Evolutionary conservation across 805 yeast genomes (phyloP).

Genomic region (Barnettozyma sucrosica): DNA sequence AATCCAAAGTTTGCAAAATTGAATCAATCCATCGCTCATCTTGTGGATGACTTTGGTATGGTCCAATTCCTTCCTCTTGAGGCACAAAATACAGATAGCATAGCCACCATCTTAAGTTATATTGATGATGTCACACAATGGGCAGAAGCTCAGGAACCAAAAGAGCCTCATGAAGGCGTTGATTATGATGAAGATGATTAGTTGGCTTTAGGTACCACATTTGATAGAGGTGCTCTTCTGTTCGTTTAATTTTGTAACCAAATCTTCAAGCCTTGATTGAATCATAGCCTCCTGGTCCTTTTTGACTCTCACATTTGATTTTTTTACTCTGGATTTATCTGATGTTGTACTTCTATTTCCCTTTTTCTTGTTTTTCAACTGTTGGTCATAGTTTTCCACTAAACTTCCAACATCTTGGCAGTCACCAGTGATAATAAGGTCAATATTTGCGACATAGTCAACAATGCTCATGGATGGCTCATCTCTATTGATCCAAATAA

Average conservation of each 20-base stretch:
- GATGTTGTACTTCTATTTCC: background rate
- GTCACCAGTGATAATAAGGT: slow-evolving; percentile 57
- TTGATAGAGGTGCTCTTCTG: slow-evolving; percentile 7
- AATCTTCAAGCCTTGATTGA: slow-evolving; percentile 21
- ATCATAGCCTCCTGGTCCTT: slow-evolving; percentile 13
- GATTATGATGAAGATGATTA: slow-evolving; percentile 53
- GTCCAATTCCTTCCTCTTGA: slow-evolving; percentile 92
- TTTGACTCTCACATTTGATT: slow-evolving; percentile 8
- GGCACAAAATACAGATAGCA: slow-evolving; percentile 66
- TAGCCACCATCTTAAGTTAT: slow-evolving; percentile 79
- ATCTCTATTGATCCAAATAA: slow-evolving; percentile 57
- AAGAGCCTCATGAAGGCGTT: slow-evolving; percentile 80
- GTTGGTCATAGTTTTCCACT: slow-evolving; percentile 23
- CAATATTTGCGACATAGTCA: slow-evolving; percentile 47
- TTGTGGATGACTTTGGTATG: slow-evolving; percentile 98
- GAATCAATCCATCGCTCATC: slow-evolving; percentile 76
- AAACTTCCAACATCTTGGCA: slow-evolving; percentile 49
- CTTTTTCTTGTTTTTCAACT: background rate
- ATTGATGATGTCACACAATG: slow-evolving; percentile 97
- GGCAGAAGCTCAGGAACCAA: slow-evolving; percentile 95
- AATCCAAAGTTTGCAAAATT: slow-evolving; percentile 64
- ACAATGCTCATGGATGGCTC: slow-evolving; percentile 45
- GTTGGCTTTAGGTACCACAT: background rate
- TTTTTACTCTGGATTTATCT: slow-evolving; percentile 3
- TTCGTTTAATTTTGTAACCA: slow-evolving; percentile 18